Percentiles rank a stretch among this genome's conserved stretches.
These are phyloP conservation scores for Myxozyma mucilagina DNA, from an alignment of 805 yeast species.

Conservation along the genomic window DNA sequence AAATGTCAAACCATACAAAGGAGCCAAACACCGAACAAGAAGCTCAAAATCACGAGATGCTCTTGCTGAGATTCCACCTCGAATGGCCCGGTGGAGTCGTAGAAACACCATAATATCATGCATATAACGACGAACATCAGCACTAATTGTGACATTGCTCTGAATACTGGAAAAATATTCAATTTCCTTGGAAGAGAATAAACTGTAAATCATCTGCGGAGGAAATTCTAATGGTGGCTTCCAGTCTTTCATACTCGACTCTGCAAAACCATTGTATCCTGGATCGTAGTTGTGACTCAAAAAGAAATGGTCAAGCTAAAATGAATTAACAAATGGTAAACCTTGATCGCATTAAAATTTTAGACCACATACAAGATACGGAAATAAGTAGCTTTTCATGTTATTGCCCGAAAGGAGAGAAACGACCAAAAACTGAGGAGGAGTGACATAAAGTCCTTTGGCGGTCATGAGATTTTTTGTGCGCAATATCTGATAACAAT, in stretches of 20 bases:
- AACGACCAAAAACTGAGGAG: slow-evolving; percentile 22
- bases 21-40: slow-evolving; percentile 46
- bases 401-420: slow-evolving; percentile 6
- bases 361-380: slow-evolving; percentile 22
- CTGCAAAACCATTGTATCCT: not conserved
- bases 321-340: not conserved
- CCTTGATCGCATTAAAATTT: not conserved
- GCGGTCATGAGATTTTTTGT: slow-evolving; percentile 12
- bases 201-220: not conserved
- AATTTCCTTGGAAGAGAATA: slow-evolving; percentile 15
- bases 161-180: slow-evolving; percentile 20
- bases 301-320: slow-evolving; percentile 25
- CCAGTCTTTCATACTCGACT: not conserved
- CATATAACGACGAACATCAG: slow-evolving; percentile 56
- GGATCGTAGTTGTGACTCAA: slow-evolving; percentile 26
- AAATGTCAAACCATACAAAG: slow-evolving; percentile 45
- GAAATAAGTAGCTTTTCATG: slow-evolving; percentile 10
- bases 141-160: slow-evolving; percentile 43
- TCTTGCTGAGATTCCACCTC: slow-evolving; percentile 54
- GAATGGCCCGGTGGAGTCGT: slow-evolving; percentile 56
- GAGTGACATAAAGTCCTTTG: slow-evolving; percentile 12
- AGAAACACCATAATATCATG: slow-evolving; percentile 57
- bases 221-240: slow-evolving; percentile 5
- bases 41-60: slow-evolving; percentile 47
- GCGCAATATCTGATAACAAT: slow-evolving; percentile 13